A percentile compares a stretch with the other conserved stretches of the same genome.
phyloP scores from a whole-genome alignment of 2,329 filamentous ascomycete species.

The Venturia asperata region DNA sequence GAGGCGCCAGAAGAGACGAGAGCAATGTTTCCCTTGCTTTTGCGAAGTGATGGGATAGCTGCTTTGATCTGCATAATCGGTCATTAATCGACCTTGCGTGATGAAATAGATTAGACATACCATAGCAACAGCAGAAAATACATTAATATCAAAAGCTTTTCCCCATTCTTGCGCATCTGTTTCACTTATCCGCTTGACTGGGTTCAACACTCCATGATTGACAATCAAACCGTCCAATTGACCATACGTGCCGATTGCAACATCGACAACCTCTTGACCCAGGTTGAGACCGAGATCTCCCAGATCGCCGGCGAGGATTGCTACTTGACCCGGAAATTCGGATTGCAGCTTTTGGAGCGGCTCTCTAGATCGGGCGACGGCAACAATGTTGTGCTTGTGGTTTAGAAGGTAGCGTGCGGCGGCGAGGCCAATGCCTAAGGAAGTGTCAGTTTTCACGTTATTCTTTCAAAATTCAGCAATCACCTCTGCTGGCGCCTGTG shows the following conservation, averaged over 20 bases:
- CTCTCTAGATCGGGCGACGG: slow-evolving; percentile 49
- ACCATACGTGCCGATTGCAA: slow-evolving; percentile 61
- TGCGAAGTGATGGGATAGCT: slow-evolving; percentile 60
- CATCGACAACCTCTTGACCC: slow-evolving; percentile 57
- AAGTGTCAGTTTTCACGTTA: neutral
- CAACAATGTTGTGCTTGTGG: slow-evolving; percentile 49
- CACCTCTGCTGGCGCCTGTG: slow-evolving; percentile 58
- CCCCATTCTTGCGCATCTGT: slow-evolving; percentile 68
- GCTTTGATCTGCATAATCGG: slow-evolving; percentile 54
- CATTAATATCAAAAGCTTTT: slow-evolving; percentile 69
- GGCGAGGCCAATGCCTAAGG: slow-evolving; percentile 51
- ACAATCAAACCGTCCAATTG: slow-evolving; percentile 73
- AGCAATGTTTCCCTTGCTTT: slow-evolving; percentile 62
- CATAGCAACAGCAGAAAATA: slow-evolving; percentile 74
- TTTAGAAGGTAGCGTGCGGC: slow-evolving; percentile 54
- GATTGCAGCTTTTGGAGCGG: slow-evolving; percentile 43
- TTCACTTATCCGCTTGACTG: slow-evolving; percentile 63
- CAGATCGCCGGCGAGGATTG: slow-evolving; percentile 52
- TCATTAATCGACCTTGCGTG: slow-evolving; percentile 21
- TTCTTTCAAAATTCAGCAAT: slow-evolving; percentile 1
- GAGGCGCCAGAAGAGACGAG: slow-evolving; percentile 77
- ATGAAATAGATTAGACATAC: slow-evolving; percentile 45
- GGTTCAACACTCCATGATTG: slow-evolving; percentile 79
- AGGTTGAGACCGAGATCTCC: slow-evolving; percentile 37
- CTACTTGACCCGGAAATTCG: slow-evolving; percentile 48